A percentile compares a stretch with the other conserved stretches of the same genome.
Evolutionary conservation across 352 stramenopile species (phyloP).

Genomic region (Globisporangium ultimum): DNA sequence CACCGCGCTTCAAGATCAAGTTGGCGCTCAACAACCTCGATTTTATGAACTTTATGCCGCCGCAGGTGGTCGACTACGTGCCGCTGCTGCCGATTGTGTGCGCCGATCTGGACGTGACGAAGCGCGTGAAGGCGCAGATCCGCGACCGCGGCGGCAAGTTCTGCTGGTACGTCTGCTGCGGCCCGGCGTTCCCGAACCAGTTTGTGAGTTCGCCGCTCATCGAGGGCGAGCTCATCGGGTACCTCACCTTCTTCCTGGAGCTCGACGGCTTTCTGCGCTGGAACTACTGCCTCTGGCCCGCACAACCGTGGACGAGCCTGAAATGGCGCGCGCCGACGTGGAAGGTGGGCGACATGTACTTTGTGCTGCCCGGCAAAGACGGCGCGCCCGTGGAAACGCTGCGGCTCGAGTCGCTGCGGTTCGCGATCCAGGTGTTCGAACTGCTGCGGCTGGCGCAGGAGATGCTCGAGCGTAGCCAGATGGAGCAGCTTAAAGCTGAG

Average conservation of each 20-base stretch:
- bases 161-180: conserved; percentile 83
- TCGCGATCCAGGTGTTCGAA: conserved; percentile 66
- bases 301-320: conserved; percentile 53
- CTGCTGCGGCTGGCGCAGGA: conserved; percentile 46
- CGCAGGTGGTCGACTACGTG: conserved; percentile 70
- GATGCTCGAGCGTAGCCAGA: conserved; percentile 29
- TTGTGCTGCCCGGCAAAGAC: conserved; percentile 64
- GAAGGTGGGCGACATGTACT: conserved; percentile 85
- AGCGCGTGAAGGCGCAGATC: conserved; percentile 44
- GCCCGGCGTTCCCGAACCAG: conserved; percentile 64
- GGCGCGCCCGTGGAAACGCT: conserved; percentile 68
- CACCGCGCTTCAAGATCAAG: conserved; percentile 69
- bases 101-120: conserved; percentile 58
- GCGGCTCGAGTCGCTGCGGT: conserved; percentile 63
- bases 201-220: conserved; percentile 75
- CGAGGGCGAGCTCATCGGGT: conserved; percentile 72
- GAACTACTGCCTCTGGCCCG: conserved; percentile 79
- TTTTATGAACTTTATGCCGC: conserved; percentile 59
- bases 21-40: conserved; percentile 72
- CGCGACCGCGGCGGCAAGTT: conserved; percentile 54
- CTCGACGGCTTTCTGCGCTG: conserved; percentile 80
- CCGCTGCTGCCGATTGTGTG: conserved; percentile 66
- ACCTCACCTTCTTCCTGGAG: conserved; percentile 73
- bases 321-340: conserved; percentile 58
- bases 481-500: conserved; percentile 49